phyloP scores from a whole-genome alignment of 2,329 filamentous ascomycete genomes.

The Penicillium freii region DNA sequence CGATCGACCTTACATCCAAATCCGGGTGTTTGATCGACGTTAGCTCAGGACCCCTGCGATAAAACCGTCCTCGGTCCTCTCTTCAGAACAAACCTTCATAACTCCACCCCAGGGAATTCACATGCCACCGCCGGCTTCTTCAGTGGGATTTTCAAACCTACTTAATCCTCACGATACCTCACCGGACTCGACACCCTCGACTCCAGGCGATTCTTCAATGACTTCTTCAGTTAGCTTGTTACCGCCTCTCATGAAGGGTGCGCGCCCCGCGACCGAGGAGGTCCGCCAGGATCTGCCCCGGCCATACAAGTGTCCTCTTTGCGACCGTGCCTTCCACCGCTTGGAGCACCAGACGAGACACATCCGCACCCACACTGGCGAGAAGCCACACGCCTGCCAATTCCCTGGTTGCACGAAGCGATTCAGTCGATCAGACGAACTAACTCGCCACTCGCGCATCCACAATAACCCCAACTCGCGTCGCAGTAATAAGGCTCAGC shows the following conservation, averaged over 20 bases:
- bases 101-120: slow-evolving; percentile 43
- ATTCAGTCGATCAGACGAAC: slow-evolving; percentile 92
- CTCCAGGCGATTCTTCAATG: slow-evolving; percentile 37
- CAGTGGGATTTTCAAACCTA: slow-evolving; percentile 73
- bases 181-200: slow-evolving; percentile 22
- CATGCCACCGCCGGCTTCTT: slow-evolving; percentile 73
- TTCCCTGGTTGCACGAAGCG: slow-evolving; percentile 96
- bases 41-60: slow-evolving; percentile 25
- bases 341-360: slow-evolving; percentile 90
- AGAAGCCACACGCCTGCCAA: slow-evolving; percentile 95
- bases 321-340: slow-evolving; percentile 97
- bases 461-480: slow-evolving; percentile 98
- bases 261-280: slow-evolving; percentile 59
- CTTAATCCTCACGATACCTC: slow-evolving; percentile 59
- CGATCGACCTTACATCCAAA: slow-evolving; percentile 12
- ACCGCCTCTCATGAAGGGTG: slow-evolving; percentile 45
- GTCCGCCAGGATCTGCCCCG: slow-evolving; percentile 77
- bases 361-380: slow-evolving; percentile 94
- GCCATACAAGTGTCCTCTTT: slow-evolving; percentile 97
- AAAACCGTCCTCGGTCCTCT: slow-evolving; percentile 14
- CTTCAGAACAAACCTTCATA: neutral
- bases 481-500: slow-evolving; percentile 79
- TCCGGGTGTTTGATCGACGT: slow-evolving; percentile 31
- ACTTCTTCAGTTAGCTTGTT: slow-evolving; percentile 46
- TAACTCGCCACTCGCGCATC: slow-evolving; percentile 95